Percentiles rank a stretch among this genome's conserved stretches.
Conservation (phyloP, 164 flowering plant genomes). For the Tinospora cordifolia region DNA sequence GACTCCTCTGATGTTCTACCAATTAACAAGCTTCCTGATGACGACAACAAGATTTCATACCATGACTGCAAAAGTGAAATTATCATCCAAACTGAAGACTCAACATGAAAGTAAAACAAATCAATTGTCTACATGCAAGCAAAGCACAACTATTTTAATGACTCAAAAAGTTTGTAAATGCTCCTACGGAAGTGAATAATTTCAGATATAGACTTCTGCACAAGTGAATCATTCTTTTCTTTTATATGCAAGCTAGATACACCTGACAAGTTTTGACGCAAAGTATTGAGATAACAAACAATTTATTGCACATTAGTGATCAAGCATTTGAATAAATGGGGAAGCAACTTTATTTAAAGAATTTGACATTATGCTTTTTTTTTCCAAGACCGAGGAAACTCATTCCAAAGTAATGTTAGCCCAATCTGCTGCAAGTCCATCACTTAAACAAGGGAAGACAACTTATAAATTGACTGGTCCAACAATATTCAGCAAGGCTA, state of each 20-base stretch:
- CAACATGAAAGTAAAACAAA: not conserved
- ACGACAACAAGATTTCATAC: constrained; percentile 6
- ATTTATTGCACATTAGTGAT: too few relatives aligned
- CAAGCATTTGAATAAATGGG: too few relatives aligned
- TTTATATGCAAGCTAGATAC: not conserved
- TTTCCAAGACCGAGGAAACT: too few relatives aligned
- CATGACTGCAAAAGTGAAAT: not conserved
- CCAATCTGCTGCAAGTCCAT: too few relatives aligned
- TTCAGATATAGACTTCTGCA: not conserved
- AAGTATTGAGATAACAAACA: too few relatives aligned
- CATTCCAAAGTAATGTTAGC: too few relatives aligned
- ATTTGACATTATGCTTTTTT: too few relatives aligned
- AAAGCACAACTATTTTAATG: not conserved
- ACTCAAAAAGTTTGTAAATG: not conserved
- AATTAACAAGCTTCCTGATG: constrained; percentile 63
- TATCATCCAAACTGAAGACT: not conserved
- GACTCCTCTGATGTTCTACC: constrained; percentile 51
- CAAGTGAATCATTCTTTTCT: not conserved
- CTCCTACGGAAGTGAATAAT: not conserved
- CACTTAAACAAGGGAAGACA: too few relatives aligned
- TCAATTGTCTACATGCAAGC: not conserved
- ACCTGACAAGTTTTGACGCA: not conserved
- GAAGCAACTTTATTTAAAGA: too few relatives aligned
- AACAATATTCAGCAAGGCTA: too few relatives aligned
- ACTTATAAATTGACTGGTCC: too few relatives aligned